A percentile compares a stretch with the other conserved stretches of the same genome.
These are phyloP conservation scores for Gillenia trifoliata DNA, from an alignment of 306 rosid species.

Conservation along the genomic window DNA sequence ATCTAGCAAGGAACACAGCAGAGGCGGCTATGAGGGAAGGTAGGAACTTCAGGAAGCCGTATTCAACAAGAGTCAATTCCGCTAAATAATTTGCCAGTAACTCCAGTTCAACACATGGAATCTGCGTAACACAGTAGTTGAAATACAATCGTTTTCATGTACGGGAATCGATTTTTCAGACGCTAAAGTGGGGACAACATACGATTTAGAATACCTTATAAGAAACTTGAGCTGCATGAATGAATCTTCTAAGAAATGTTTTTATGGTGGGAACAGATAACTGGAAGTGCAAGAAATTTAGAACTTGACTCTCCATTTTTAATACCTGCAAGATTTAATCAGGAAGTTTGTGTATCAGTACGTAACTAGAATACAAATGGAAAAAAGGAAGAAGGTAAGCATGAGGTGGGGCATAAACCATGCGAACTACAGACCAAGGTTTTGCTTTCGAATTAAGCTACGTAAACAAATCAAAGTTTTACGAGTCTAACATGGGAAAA, in stretches of 20 bases:
- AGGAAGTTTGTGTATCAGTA: conserved; percentile 11
- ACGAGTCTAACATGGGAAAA: background rate
- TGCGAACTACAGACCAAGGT: background rate
- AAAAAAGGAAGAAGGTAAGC: background rate
- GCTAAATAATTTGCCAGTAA: conserved; percentile 78
- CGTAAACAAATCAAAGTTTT: background rate
- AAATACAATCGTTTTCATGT: conserved; percentile 2
- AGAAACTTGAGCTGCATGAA: conserved; percentile 76
- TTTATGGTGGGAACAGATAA: conserved; percentile 75
- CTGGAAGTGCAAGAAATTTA: conserved; percentile 64
- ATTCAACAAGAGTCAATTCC: conserved; percentile 72
- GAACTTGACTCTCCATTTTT: conserved; percentile 67
- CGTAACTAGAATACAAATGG: conserved; percentile 1
- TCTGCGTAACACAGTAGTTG: conserved; percentile 35
- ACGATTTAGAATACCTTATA: conserved; percentile 44
- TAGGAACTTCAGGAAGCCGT: conserved; percentile 65
- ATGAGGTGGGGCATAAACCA: background rate
- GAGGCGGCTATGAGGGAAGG: conserved; percentile 88
- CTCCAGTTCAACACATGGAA: conserved; percentile 53
- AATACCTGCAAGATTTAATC: conserved; percentile 46
- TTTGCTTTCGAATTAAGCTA: background rate
- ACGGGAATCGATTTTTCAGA: background rate
- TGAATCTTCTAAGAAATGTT: conserved; percentile 87
- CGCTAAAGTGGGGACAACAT: background rate
- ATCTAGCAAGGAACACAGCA: conserved; percentile 85